A percentile compares a stretch with the other conserved stretches of the same genome.
Evolutionary conservation across 306 rosid genomes (phyloP).

Genomic region (Oxytropis ochrocephala): DNA sequence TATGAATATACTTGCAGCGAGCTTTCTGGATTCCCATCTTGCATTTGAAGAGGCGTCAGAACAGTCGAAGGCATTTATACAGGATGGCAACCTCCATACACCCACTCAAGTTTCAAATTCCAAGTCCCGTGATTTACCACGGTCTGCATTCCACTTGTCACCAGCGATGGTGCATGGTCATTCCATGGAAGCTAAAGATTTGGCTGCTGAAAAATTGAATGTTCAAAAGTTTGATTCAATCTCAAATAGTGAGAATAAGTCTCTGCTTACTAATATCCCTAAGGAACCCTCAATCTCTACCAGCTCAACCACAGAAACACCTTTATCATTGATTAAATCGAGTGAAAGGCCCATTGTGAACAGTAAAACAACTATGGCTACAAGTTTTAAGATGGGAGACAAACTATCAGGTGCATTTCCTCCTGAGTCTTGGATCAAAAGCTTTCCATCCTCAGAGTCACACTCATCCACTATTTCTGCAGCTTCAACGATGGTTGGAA

Average conservation of each 20-base stretch:
- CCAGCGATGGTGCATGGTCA: constrained; percentile 23
- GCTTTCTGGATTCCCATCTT: constrained; percentile 20
- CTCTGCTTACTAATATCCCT: constrained; percentile 23
- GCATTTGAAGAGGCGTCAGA: constrained; percentile 31
- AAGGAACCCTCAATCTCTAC: constrained; percentile 27
- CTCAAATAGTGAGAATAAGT: constrained; percentile 33
- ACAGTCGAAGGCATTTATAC: constrained; percentile 31
- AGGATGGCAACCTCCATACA: constrained; percentile 27
- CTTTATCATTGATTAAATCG: constrained; percentile 25
- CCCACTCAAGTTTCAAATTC: constrained; percentile 27
- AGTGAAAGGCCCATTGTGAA: constrained; percentile 29
- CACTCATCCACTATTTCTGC: constrained; percentile 24
- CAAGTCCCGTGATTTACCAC: constrained; percentile 28
- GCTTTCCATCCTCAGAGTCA: constrained; percentile 22
- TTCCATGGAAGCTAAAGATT: constrained; percentile 21
- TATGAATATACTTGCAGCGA: constrained; percentile 32
- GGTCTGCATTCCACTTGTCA: constrained; percentile 27
- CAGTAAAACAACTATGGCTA: constrained; percentile 23
- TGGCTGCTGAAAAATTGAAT: constrained; percentile 26
- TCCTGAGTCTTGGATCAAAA: constrained; percentile 40
- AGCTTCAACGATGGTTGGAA: constrained; percentile 14
- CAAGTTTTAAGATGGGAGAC: constrained; percentile 30
- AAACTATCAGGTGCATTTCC: constrained; percentile 25
- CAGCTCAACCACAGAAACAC: constrained; percentile 26
- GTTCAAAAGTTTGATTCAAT: constrained; percentile 25